Evolutionary conservation across 306 rosid genomes (phyloP), one percentile per base, ranked within the genome.

Genomic region (Cucumis hystrix): DNA sequence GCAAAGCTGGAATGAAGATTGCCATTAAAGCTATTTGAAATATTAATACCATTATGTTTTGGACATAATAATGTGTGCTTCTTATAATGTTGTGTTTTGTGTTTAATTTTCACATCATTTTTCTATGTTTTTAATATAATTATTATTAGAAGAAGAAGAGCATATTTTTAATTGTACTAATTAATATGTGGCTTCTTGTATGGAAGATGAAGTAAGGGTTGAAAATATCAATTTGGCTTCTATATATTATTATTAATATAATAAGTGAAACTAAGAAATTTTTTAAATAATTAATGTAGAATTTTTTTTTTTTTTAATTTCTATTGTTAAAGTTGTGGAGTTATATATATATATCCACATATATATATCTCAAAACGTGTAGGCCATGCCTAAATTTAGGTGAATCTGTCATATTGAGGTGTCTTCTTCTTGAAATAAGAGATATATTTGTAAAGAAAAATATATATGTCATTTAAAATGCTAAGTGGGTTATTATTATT

Each of bases 1-100:
- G 78, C 47, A 37, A 58, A 10, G 65, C 78, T 75, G 78, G 78
- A 52, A n/a, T 75, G 54, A 75, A 75, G 78, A 57, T 75, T 20
- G 78, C 78, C 55, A 21, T 75, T 20, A n/a, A 75, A 18, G 78
- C 67, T 39, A 4, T 16, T 74, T 74, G 4, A 30, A 6, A 37
- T 16, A 3, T 51, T 43, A 9, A 10, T 2, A 43, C 8, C 4
- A 16, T 51, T 13, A 33, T 33, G 37, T 33, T 33, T 33, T 33
- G 37, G 37, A 33, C 37, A 33, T 33, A 33, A 33, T 33, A 33
- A 33, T 63, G 45, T 6, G 20, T 0, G 7, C 10, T 6, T 62
- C 45, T 33, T 33, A 33, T 63, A 49, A 49, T 49, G 18, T 49
- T 49, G 49, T 49, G 49, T 49, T 49, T 63, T 63, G 21, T 30